Percentiles rank a stretch among this genome's conserved stretches.
These are phyloP conservation scores for Musa acuminata DNA, from an alignment of 176 grass and related monocot species.

Conservation along the genomic window DNA sequence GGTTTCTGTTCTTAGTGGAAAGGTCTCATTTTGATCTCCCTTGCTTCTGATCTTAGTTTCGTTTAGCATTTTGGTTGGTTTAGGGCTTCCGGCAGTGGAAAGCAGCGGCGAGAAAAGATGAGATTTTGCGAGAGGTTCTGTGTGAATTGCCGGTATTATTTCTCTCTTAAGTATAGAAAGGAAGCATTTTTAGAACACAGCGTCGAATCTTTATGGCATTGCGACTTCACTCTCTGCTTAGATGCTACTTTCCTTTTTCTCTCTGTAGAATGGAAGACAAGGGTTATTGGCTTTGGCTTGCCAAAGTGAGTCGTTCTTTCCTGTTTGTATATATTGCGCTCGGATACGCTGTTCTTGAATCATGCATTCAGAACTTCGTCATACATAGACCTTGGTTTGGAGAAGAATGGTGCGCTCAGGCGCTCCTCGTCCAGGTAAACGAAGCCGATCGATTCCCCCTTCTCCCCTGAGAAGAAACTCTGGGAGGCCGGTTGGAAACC, in stretches of 20 bases:
- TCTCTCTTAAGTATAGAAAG: neutral
- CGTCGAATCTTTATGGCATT: neutral
- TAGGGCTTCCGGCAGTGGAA: neutral
- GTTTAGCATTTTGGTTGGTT: constrained; percentile 7
- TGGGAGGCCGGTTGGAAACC: neutral
- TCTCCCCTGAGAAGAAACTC: constrained; percentile 29
- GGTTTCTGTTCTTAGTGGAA: neutral
- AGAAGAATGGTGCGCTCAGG: constrained; percentile 32
- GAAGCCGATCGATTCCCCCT: constrained; percentile 15
- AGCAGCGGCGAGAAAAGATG: neutral
- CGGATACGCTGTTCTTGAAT: neutral
- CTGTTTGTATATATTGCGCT: too few relatives aligned
- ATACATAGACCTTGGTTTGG: neutral
- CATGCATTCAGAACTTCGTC: neutral
- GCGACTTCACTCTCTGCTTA: neutral
- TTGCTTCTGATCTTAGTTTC: neutral
- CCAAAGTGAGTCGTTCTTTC: neutral
- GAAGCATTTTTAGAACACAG: neutral
- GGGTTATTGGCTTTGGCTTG: neutral
- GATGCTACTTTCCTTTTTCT: neutral
- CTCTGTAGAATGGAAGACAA: neutral
- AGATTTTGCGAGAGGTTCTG: neutral
- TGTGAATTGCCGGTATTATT: neutral
- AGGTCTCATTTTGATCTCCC: constrained; percentile 1
- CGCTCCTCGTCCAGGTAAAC: neutral